Base-by-base conservation (phyloP, 352 stramenopile genomes). In the Globisporangium cederbergense region DNA sequence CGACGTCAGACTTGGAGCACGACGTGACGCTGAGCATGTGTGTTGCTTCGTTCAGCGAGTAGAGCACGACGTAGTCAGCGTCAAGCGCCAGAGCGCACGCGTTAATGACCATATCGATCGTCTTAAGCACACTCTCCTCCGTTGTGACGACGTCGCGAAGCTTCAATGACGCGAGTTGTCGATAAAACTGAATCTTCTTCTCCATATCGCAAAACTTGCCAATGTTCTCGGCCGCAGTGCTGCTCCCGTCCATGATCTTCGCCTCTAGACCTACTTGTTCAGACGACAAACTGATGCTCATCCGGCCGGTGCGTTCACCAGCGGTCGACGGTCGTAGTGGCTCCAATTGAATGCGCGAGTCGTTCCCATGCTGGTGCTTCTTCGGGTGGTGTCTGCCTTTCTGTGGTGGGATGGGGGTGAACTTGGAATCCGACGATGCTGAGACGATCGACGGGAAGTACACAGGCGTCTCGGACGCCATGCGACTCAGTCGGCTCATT, bases 261-360 rank as follows among this genome's bases (percentile, higher is more conserved):
- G 74, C 77, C 53, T 81, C 74, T 60, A 76, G 72, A 18, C 66
- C 76, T n/a, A 83, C 67, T 28, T 73, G 62, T 11, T 74, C 76
- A 14, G 76, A 76, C 11, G 73, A 81, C 54, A 75, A 71, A 49
- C 76, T 81, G 22, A 78, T 67, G 18, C 59, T 73, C 47, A 82
- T 62, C 22, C 65, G 65, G 5, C 65, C 65, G 13, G 66, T 77
- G 0, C 53, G 62, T 2, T 56, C 40, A 20, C 66, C 65, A 34
- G 61, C 71, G 38, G 76, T 81, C 10, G 74, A 70, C 2, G 80
- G 78, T 4, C 77, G 79, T 36, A 90, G 70, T 8, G 81, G 81
- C 57, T 90, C 81, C 18, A 90, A 65, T 50, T 88, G 81, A 52
- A 90, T 83, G 38, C 81, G 81, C 36, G 73, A 84, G 54, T 88